phyloP scores from a whole-genome alignment of 495 filamentous ascomycete species.

The Penicillium alfredii region DNA sequence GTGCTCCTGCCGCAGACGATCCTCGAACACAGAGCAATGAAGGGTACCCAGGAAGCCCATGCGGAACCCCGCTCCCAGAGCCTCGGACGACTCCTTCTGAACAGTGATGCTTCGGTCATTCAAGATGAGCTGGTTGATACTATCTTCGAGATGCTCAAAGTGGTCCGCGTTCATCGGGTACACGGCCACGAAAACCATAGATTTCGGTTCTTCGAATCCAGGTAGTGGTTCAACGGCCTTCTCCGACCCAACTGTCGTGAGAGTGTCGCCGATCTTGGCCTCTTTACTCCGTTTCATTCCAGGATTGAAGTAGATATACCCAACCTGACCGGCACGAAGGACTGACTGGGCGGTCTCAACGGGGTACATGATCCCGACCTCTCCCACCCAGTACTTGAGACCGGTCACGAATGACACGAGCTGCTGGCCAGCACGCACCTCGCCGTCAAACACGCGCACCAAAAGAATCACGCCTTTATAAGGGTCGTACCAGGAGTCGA shows the following conservation, averaged over 20 bases:
- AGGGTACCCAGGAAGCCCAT: slow-evolving; percentile 93
- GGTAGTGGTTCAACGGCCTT: slow-evolving; percentile 71
- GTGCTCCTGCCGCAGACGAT: slow-evolving; percentile 91
- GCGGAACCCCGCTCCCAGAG: slow-evolving; percentile 88
- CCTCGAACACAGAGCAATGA: slow-evolving; percentile 97
- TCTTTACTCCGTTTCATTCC: slow-evolving; percentile 96
- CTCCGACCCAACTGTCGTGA: slow-evolving; percentile 77
- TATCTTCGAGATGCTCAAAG: slow-evolving; percentile 84
- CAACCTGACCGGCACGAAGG: slow-evolving; percentile 86
- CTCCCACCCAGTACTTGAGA: slow-evolving; percentile 83
- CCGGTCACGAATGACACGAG: slow-evolving; percentile 80
- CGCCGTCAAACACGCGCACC: slow-evolving; percentile 87
- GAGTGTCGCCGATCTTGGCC: slow-evolving; percentile 93
- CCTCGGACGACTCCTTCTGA: slow-evolving; percentile 88
- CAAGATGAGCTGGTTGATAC: slow-evolving; percentile 85
- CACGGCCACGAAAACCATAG: slow-evolving; percentile 97
- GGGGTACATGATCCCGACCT: slow-evolving; percentile 96
- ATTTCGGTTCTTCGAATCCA: slow-evolving; percentile 95
- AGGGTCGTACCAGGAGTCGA: slow-evolving; percentile 96
- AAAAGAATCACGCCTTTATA: slow-evolving; percentile 92
- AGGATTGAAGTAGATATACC: slow-evolving; percentile 94
- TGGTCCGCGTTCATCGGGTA: slow-evolving; percentile 88
- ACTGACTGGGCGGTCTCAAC: slow-evolving; percentile 73
- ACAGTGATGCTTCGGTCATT: slow-evolving; percentile 94
- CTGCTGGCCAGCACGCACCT: slow-evolving; percentile 73